Conservation (phyloP, 108 stramenopile species). For the Fistulifera pelliculosa region DNA sequence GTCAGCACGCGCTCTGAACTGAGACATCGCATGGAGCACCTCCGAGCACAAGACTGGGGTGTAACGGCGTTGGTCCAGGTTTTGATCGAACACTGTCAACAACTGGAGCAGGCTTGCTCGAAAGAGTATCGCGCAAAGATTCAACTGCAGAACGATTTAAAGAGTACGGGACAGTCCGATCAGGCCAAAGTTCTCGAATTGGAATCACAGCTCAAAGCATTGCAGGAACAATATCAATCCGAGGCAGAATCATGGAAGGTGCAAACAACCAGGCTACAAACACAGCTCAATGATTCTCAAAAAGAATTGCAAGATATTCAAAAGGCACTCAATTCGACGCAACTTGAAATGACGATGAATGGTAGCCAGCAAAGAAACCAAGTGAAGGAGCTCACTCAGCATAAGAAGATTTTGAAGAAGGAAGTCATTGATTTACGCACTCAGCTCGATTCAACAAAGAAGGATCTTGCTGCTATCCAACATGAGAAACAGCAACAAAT, state of each 20-base stretch:
- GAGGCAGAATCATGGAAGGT: slow-evolving; percentile 29
- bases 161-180: slow-evolving; percentile 46
- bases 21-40: slow-evolving; percentile 51
- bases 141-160: slow-evolving; percentile 41
- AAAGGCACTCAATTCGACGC: slow-evolving; percentile 61
- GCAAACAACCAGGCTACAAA: slow-evolving; percentile 34
- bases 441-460: slow-evolving; percentile 58
- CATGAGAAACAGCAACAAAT: slow-evolving; percentile 47
- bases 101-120: slow-evolving; percentile 31
- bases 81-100: slow-evolving; percentile 36
- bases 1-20: slow-evolving; percentile 20
- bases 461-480: slow-evolving; percentile 40
- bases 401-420: slow-evolving; percentile 83
- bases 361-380: slow-evolving; percentile 64
- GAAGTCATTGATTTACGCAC: slow-evolving; percentile 76
- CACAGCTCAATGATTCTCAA: slow-evolving; percentile 38
- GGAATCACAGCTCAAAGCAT: slow-evolving; percentile 31
- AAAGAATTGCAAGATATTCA: slow-evolving; percentile 55
- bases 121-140: slow-evolving; percentile 36
- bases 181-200: slow-evolving; percentile 41
- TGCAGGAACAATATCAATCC: slow-evolving; percentile 39
- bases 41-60: slow-evolving; percentile 43
- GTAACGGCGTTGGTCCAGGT: slow-evolving; percentile 36
- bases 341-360: slow-evolving; percentile 77
- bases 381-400: slow-evolving; percentile 54